These are phyloP conservation scores for Acephala macrosclerotiorum DNA, from an alignment of 2,329 filamentous ascomycete genomes.

Conservation along the genomic window DNA sequence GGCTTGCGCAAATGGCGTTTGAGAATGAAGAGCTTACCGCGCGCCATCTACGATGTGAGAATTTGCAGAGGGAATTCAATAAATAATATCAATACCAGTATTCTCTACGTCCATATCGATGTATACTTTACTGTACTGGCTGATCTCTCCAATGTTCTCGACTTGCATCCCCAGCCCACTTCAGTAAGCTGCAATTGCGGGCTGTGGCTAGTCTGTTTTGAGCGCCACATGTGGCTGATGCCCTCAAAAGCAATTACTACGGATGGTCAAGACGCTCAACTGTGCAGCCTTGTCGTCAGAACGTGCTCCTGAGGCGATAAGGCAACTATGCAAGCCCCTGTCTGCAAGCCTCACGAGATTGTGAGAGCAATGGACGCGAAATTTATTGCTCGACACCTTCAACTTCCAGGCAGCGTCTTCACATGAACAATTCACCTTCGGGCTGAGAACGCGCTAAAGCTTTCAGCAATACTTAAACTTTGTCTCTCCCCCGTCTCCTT, in stretches of 20 bases:
- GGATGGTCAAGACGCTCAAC: too few species aligned
- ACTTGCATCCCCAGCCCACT: background rate
- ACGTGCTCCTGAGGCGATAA: too few species aligned
- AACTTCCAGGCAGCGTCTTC: background rate
- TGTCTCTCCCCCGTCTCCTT: slow-evolving; percentile 7
- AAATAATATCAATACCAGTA: background rate
- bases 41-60: slow-evolving; percentile 2
- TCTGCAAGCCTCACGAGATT: background rate
- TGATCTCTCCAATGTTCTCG: background rate
- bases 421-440: slow-evolving; percentile 4
- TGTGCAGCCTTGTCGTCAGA: too few species aligned
- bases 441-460: slow-evolving; percentile 5
- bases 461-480: slow-evolving; percentile 22
- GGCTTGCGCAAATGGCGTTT: background rate
- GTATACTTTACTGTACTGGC: too few species aligned
- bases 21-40: background rate
- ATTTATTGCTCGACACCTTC: slow-evolving; percentile 1
- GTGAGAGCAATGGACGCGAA: slow-evolving; percentile 4
- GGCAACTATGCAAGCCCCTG: background rate
- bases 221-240: background rate
- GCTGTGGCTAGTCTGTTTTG: too few species aligned
- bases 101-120: background rate
- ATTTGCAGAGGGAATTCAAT: background rate
- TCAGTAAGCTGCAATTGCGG: too few species aligned
- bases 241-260: too few species aligned